phyloP scores from a whole-genome alignment of 169 alveolate genomes.

The Eimeria tenella region DNA sequence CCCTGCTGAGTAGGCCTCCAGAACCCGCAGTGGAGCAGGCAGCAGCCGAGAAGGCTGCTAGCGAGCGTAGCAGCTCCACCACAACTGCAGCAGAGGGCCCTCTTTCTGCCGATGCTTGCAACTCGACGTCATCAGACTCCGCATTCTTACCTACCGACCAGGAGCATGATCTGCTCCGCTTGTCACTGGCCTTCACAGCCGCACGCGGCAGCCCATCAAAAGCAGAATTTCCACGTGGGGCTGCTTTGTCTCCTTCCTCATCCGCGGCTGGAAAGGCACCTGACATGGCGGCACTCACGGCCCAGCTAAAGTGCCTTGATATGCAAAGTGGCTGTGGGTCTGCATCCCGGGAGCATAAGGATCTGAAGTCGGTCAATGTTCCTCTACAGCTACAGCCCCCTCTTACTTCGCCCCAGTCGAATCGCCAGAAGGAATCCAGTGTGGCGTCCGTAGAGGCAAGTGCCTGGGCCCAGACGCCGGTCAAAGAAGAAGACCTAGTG shows the following conservation, averaged over 20 bases:
- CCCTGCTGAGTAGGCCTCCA: conserved; percentile 36
- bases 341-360: conserved; percentile 15
- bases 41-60: conserved; percentile 55
- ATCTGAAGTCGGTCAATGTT: background rate
- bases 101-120: conserved; percentile 60
- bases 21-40: conserved; percentile 46
- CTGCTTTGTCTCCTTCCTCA: background rate
- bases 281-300: conserved; percentile 46
- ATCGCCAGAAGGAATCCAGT: conserved; percentile 5
- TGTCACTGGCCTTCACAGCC: conserved; percentile 62
- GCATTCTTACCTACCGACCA: conserved; percentile 29
- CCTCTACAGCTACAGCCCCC: conserved; percentile 7
- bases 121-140: conserved; percentile 17
- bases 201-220: conserved; percentile 14
- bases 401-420: background rate
- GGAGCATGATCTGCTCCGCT: conserved; percentile 7
- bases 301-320: conserved; percentile 24
- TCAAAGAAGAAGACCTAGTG: conserved; percentile 1
- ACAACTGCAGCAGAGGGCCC: conserved; percentile 60
- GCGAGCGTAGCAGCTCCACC: conserved; percentile 61
- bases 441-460: conserved; percentile 27
- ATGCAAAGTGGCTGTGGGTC: conserved; percentile 35
- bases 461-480: conserved; percentile 12
- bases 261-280: background rate
- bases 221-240: conserved; percentile 34